Evolutionary conservation across 768 basidiomycete genomes (phyloP), one percentile per base, ranked within the genome.

Genomic region (Galerina sulciceps): DNA sequence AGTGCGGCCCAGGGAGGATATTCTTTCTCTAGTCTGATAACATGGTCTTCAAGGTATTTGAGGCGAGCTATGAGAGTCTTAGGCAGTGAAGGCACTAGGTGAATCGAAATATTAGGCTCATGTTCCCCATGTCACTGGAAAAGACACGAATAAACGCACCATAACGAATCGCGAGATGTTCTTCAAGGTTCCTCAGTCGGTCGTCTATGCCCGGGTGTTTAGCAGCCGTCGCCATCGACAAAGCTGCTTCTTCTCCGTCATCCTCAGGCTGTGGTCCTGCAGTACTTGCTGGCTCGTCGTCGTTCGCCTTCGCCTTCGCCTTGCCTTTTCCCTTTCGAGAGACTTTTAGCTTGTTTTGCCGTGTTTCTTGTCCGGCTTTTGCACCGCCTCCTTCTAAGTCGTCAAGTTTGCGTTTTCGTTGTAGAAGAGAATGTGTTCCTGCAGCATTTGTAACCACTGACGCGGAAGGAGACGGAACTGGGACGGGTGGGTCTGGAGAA

Each of bases 1-100:
- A 93, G 74, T 8, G 91, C 90, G 0, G 91, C 90, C 91, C 91
- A 93, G 5, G 91, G 90, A 2, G 91, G 91, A 65, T 91, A 93
- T 52, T 92, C 90, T 65, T 85, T 90, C 69, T 94, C 91, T 1
- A 94, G 77, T 49, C 80, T 81, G 37, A 89, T 79, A 58, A 94
- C 81, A 65, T 93, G 91, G 37, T 91, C 88, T 69, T 94, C 91
- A 1, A 94, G 71, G 60, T 84, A 86, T 60, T 85, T 84, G 15
- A 94, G 73, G 1, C 91, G 85, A 26, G 82, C 76, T 20, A 88
- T 75, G 18, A 93, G 73, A 4, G 82, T 86, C 6, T 79, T 81
- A 0, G 92, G 91, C 2, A 84, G 82, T 4, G 84, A 85, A 22
- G 91, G 91, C 0, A 93, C 91, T 93, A 58, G 13, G 26, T 4